Base-by-base conservation (phyloP, 495 filamentous ascomycete species). In the Penicillium canescens region DNA sequence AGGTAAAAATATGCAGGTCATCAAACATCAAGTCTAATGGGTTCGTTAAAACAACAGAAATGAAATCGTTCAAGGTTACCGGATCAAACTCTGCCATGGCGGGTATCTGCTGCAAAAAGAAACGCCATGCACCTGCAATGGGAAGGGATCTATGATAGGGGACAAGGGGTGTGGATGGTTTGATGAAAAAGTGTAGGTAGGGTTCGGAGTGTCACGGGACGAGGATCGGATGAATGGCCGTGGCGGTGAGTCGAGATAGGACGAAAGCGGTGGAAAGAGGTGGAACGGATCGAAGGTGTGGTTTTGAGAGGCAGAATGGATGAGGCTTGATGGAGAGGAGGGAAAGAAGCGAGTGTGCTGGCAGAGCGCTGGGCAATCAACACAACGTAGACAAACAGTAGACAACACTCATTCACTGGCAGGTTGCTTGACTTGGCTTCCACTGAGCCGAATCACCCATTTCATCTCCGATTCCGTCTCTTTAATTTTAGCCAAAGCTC, bases 401-500 rank as follows among this genome's bases (percentile, higher is more conserved):
- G 35, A 38, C 14, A 47, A 3, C 9, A 14, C 7, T 36, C 23
- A 26, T 34, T 35, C 23, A 28, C 28, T 26, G 46, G 46, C 28
- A 31, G 28, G 8, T 31, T 73, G 76, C 37, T 76, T 71, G 40
- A 85, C 54, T 35, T 62, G 74, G 39, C 78, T 82, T 33, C 76
- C 66, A 68, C 85, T 82, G 42, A 91, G 75, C 37, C 77, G 85
- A 16, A 91, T 73, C 34, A 80, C 82, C 85, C 88, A 90, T 58
- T 71, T 83, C 74, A 91, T 77, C 63, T 88, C 78, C 8, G 78
- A 80, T 54, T 90, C 72, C 11, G 84, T 82, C 62, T 81, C 79
- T 56, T 80, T 79, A 46, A 86, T 64, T 56, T 87, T 83, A 33
- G 77, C 66, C n/a, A 88, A 68, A 28, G 75, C 78, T 24, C 65